A percentile compares a stretch with the other conserved stretches of the same genome.
Evolutionary conservation across 306 rosid genomes (phyloP).

Genomic region (Gynostemma pentaphyllum): DNA sequence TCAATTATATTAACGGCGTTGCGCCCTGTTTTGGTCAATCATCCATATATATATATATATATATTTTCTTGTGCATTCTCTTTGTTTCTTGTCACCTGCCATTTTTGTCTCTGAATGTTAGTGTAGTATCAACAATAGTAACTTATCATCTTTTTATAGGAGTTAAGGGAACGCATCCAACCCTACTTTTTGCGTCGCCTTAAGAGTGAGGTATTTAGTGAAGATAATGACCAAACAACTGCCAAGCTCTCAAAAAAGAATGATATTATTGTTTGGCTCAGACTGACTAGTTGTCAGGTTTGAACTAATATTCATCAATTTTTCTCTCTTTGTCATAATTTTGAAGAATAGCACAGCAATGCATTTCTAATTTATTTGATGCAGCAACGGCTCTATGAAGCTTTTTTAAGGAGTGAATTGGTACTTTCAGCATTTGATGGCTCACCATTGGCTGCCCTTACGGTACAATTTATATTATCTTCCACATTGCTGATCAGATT

Average conservation of each 20-base stretch:
- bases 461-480: constrained; percentile 33
- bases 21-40: neutral
- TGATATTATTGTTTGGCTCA: constrained; percentile 86
- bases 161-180: constrained; percentile 63
- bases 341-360: neutral
- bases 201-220: constrained; percentile 73
- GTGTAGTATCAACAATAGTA: neutral
- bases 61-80: neutral
- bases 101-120: neutral
- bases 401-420: constrained; percentile 68
- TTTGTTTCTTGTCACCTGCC: neutral
- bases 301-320: constrained; percentile 12
- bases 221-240: constrained; percentile 37
- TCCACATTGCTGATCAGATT: constrained; percentile 8
- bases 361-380: constrained; percentile 11
- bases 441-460: constrained; percentile 79
- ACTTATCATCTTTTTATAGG: constrained; percentile 25
- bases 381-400: constrained; percentile 74
- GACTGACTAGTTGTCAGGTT: constrained; percentile 71
- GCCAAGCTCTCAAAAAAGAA: constrained; percentile 65
- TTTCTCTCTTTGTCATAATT: neutral
- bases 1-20: neutral
- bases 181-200: constrained; percentile 82
- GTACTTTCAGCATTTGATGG: constrained; percentile 94
- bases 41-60: too few relatives aligned